phyloP scores from a whole-genome alignment of 75 land plant species.

The Cunninghamia lanceolata region DNA sequence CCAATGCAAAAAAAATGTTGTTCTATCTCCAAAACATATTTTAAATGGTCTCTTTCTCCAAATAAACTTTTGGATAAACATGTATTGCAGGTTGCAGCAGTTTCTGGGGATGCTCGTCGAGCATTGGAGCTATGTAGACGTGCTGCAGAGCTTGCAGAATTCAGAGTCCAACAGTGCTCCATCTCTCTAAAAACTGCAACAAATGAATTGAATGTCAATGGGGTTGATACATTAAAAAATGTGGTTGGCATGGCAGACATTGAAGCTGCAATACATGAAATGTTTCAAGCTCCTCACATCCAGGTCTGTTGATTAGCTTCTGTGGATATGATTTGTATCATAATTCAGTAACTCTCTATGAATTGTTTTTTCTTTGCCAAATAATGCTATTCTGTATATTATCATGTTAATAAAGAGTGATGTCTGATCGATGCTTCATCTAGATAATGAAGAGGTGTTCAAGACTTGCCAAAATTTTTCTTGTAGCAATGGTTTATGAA shows the following conservation, averaged over 20 bases:
- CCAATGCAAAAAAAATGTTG: neutral
- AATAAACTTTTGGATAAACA: neutral
- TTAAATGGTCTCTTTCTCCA: neutral
- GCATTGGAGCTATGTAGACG: conserved; percentile 96
- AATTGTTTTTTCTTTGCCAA: neutral
- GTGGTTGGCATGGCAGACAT: conserved; percentile 80
- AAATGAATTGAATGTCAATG: neutral
- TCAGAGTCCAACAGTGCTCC: conserved; percentile 26
- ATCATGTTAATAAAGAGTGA: neutral
- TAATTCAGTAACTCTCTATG: neutral
- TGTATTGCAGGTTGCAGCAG: conserved; percentile 81
- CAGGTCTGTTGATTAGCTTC: conserved; percentile 43
- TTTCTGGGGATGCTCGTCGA: conserved; percentile 98
- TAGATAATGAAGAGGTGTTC: conserved; percentile 82
- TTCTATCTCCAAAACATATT: neutral
- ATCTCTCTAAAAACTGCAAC: neutral
- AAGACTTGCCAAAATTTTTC: conserved; percentile 77
- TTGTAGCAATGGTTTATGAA: conserved; percentile 93
- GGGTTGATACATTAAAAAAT: conserved; percentile 21
- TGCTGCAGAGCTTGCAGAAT: conserved; percentile 88
- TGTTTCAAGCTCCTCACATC: conserved; percentile 98
- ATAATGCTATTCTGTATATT: neutral
- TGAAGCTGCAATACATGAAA: conserved; percentile 88
- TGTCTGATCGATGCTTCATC: conserved; percentile 7
- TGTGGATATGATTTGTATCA: neutral